phyloP scores from a whole-genome alignment of 352 stramenopile genomes.

The Pythium angustatum region DNA sequence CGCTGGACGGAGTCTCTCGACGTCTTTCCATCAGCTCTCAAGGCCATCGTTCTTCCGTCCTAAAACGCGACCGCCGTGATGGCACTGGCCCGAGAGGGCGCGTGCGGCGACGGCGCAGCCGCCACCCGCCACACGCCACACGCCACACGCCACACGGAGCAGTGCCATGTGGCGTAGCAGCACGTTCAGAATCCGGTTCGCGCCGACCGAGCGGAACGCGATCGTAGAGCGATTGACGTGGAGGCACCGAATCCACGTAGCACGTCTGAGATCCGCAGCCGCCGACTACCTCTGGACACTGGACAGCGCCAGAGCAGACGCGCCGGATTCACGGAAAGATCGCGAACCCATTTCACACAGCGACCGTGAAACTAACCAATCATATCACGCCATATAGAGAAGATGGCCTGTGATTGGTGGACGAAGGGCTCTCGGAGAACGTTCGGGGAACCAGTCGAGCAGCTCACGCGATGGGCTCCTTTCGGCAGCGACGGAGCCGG shows the following conservation, averaged over 20 bases:
- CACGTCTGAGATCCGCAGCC: background rate
- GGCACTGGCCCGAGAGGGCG: background rate
- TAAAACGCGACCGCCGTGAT: too few relatives aligned
- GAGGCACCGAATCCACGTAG: background rate
- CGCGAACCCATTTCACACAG: background rate
- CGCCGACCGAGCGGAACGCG: background rate
- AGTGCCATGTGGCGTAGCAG: constrained; percentile 3
- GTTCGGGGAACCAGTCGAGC: background rate
- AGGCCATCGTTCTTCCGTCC: too few relatives aligned
- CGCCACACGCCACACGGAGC: background rate
- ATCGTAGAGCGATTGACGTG: background rate
- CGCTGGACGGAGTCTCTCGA: background rate
- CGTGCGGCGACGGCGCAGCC: background rate
- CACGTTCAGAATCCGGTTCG: constrained; percentile 8
- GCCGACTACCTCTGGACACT: background rate
- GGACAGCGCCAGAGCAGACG: constrained; percentile 20
- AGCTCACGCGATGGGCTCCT: background rate
- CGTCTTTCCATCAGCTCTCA: too few relatives aligned
- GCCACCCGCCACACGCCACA: background rate
- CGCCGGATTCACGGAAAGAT: background rate
- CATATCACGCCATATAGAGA: background rate
- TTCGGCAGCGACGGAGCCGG: background rate
- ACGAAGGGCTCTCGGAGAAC: background rate
- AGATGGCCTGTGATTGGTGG: background rate
- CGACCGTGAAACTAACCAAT: background rate